These are phyloP conservation scores for Arabidopsis arenosa DNA, from an alignment of 345 rosid species.

Conservation along the genomic window DNA sequence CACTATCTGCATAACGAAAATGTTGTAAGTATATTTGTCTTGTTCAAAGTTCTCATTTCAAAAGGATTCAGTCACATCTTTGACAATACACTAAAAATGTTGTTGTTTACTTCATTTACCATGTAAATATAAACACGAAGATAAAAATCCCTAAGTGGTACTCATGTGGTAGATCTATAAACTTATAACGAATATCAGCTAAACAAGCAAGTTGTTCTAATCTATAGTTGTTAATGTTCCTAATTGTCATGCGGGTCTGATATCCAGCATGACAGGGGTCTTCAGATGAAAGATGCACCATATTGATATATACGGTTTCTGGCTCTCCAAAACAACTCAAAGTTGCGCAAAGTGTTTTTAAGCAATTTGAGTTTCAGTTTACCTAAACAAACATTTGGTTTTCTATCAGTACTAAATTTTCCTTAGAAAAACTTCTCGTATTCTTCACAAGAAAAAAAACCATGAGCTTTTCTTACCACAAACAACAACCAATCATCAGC, in stretches of 20 bases:
- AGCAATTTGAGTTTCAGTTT: constrained; percentile 5
- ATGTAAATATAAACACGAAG: constrained; percentile 20
- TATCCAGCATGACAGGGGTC: background rate
- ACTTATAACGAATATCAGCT: background rate
- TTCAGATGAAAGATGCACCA: background rate
- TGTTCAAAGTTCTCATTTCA: background rate
- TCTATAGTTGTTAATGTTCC: background rate
- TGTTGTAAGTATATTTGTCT: background rate
- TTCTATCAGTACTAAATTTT: constrained; percentile 1
- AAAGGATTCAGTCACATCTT: background rate
- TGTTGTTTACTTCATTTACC: background rate
- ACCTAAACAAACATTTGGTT: constrained; percentile 8
- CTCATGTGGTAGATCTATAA: background rate
- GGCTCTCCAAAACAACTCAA: constrained; percentile 16
- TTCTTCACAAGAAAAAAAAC: background rate
- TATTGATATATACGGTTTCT: background rate
- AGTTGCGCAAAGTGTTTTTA: background rate
- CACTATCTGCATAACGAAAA: constrained; percentile 49
- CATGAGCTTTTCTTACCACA: constrained; percentile 56
- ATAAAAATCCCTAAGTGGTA: background rate
- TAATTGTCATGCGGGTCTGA: background rate
- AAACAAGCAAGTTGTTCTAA: background rate
- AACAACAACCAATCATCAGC: constrained; percentile 95
- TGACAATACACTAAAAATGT: background rate
- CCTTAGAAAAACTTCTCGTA: background rate